phyloP scores from a whole-genome alignment of 495 filamentous ascomycete genomes.

The Haplographium delicatum region DNA sequence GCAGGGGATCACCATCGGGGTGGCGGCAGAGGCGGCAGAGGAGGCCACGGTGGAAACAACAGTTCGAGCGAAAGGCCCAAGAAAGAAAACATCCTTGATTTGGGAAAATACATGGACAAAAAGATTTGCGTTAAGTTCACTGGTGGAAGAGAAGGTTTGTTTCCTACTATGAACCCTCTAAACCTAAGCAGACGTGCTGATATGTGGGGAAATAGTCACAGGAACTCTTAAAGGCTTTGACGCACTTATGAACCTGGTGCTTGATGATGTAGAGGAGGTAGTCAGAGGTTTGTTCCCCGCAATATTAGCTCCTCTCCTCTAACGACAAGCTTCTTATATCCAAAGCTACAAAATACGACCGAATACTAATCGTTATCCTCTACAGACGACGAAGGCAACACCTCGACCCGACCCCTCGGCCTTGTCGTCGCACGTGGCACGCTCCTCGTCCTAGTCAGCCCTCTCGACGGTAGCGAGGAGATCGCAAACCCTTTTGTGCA shows the following conservation, averaged over 20 bases:
- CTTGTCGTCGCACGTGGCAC: conserved; percentile 91
- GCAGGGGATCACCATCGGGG: conserved; percentile 59
- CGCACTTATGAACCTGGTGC: conserved; percentile 93
- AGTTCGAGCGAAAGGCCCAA: conserved; percentile 66
- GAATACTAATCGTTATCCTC: too few relatives aligned
- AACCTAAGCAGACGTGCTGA: too few relatives aligned
- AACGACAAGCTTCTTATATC: too few relatives aligned
- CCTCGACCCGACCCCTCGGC: conserved; percentile 75
- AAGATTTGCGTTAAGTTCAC: conserved; percentile 92
- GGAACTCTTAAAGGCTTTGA: conserved; percentile 93
- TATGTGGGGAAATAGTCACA: conserved; percentile 64
- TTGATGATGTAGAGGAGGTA: conserved; percentile 88
- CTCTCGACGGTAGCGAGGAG: conserved; percentile 89
- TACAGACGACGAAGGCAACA: conserved; percentile 86
- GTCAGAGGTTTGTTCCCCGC: conserved; percentile 66
- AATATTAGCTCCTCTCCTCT: too few relatives aligned
- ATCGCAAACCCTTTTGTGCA: conserved; percentile 91
- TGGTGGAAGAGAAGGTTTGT: conserved; percentile 83
- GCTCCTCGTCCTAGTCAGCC: conserved; percentile 84
- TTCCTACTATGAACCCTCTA: background rate
- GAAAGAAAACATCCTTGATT: conserved; percentile 96
- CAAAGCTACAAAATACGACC: too few relatives aligned
- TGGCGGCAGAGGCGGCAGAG: conserved; percentile 37
- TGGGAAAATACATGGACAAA: conserved; percentile 95
- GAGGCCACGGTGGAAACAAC: conserved; percentile 33